Percentiles rank a stretch among this genome's conserved stretches.
Conservation (phyloP, 345 rosid species). For the Erysimum cheiranthoides region DNA sequence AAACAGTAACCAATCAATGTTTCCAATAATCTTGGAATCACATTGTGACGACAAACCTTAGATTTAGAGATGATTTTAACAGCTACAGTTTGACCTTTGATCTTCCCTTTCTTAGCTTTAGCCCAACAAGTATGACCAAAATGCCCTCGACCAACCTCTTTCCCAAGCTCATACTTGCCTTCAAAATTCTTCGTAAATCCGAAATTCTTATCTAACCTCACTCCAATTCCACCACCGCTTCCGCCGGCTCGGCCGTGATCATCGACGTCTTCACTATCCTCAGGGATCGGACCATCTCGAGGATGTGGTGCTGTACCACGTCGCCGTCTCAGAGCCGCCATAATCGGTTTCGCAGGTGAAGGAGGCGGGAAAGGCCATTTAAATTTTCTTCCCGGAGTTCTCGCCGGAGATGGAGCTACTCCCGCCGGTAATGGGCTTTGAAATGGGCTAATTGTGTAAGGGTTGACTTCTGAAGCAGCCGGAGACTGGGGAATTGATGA, state of each 20-base stretch:
- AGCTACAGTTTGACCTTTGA: constrained; percentile 80
- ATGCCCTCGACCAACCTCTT: constrained; percentile 95
- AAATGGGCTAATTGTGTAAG: constrained; percentile 68
- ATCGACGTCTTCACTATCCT: constrained; percentile 48
- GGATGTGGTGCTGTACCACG: constrained; percentile 56
- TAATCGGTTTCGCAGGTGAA: constrained; percentile 95
- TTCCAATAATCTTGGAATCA: constrained; percentile 6
- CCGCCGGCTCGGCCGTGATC: constrained; percentile 37
- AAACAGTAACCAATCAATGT: constrained; percentile 12
- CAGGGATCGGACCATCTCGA: constrained; percentile 72
- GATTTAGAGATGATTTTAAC: constrained; percentile 95
- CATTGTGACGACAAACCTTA: constrained; percentile 53
- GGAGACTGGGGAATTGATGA: constrained; percentile 46
- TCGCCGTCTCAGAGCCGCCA: constrained; percentile 67
- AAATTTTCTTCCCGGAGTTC: constrained; percentile 88
- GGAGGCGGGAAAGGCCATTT: constrained; percentile 97
- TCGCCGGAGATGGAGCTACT: constrained; percentile 80
- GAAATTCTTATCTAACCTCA: constrained; percentile 75
- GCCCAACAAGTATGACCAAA: constrained; percentile 98
- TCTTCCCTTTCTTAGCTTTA: constrained; percentile 78
- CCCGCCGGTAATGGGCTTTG: constrained; percentile 85
- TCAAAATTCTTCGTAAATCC: constrained; percentile 81
- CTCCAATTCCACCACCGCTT: constrained; percentile 43
- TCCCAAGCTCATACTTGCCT: constrained; percentile 80
- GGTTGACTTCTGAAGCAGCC: constrained; percentile 50